phyloP scores from a whole-genome alignment of 805 yeast genomes.

The Starmera amethionina region DNA sequence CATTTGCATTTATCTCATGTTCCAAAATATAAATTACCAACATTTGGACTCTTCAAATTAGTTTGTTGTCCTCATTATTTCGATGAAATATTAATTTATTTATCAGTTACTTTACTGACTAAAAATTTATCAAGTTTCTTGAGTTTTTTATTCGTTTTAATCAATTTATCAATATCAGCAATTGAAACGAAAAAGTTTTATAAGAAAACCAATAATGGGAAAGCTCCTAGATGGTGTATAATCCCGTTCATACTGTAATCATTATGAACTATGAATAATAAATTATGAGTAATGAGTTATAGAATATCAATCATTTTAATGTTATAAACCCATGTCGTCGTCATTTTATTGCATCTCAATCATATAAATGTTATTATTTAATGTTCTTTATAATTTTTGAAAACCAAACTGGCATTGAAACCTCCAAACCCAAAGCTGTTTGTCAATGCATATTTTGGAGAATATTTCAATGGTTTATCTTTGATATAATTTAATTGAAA shows the following conservation, averaged over 20 bases:
- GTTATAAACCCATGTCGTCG: too few relatives aligned
- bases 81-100: conserved; percentile 53
- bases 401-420: conserved; percentile 69
- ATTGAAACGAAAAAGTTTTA: conserved; percentile 42
- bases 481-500: conserved; percentile 46
- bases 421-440: conserved; percentile 99
- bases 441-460: conserved; percentile 53
- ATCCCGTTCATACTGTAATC: conserved; percentile 27
- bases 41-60: conserved; percentile 35
- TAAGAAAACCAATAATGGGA: conserved; percentile 12
- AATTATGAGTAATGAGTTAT: neutral
- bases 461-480: conserved; percentile 29
- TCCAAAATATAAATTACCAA: conserved; percentile 38
- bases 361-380: neutral
- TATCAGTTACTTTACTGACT: conserved; percentile 18
- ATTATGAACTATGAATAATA: neutral
- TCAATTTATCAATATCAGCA: conserved; percentile 48
- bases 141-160: conserved; percentile 21
- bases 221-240: conserved; percentile 22
- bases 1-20: conserved; percentile 16
- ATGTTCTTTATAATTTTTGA: conserved; percentile 23
- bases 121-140: conserved; percentile 10
- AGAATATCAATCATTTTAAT: too few relatives aligned
- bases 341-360: neutral
- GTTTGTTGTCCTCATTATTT: conserved; percentile 60